These are phyloP conservation scores for Pseudoneurospora amorphoporcata DNA, from an alignment of 495 filamentous ascomycete genomes.

Conservation along the genomic window DNA sequence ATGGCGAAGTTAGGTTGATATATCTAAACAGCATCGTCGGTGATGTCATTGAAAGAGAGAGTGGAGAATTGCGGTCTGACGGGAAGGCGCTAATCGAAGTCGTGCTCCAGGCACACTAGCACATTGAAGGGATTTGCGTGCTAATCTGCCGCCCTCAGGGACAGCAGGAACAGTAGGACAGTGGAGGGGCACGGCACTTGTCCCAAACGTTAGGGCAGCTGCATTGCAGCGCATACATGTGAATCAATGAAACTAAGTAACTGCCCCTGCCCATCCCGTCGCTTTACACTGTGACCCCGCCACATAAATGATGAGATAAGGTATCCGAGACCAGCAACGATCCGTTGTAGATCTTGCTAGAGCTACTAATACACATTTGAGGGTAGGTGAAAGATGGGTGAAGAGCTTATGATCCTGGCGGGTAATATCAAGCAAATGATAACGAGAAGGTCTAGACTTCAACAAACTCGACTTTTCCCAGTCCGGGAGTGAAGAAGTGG, in stretches of 20 bases:
- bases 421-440: neutral
- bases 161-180: neutral
- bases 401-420: neutral
- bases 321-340: neutral
- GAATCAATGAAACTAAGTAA: neutral
- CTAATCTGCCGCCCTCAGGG: neutral
- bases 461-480: too few species aligned
- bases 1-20: neutral
- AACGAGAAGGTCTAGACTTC: neutral
- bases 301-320: neutral
- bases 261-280: neutral
- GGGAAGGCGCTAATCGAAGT: neutral
- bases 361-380: neutral
- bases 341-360: neutral
- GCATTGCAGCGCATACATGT: neutral
- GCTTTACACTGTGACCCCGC: neutral
- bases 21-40: neutral
- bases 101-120: neutral
- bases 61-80: neutral
- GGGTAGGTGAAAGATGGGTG: neutral
- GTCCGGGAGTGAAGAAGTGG: too few species aligned
- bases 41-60: conserved; percentile 9
- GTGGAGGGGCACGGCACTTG: neutral
- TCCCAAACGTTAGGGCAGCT: neutral
- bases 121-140: neutral